phyloP scores from a whole-genome alignment of 164 flowering plant species.

The Vitis labrusca region DNA sequence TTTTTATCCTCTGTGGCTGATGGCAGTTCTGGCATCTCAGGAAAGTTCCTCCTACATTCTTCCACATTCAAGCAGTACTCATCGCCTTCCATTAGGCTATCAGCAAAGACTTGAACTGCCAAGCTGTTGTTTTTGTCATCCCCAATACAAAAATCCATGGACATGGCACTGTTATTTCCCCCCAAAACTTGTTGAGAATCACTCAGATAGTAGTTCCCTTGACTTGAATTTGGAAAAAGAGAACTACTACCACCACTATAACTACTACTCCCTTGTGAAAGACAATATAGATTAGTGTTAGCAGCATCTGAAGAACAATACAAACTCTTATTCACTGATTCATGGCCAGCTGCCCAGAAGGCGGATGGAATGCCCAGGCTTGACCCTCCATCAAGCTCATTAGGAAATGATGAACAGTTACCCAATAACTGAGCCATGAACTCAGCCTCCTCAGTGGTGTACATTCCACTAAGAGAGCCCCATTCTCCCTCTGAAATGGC shows the following conservation, averaged over 20 bases:
- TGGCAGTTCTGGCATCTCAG: slow-evolving; percentile 14
- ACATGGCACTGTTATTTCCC: slow-evolving; percentile 17
- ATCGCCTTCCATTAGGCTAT: slow-evolving; percentile 25
- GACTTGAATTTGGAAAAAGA: slow-evolving; percentile 20
- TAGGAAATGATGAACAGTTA: slow-evolving; percentile 22
- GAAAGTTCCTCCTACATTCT: slow-evolving; percentile 18
- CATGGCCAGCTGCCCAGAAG: slow-evolving; percentile 23
- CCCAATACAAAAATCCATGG: slow-evolving; percentile 37
- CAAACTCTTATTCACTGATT: slow-evolving; percentile 22
- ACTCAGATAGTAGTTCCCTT: slow-evolving; percentile 25
- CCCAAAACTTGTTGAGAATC: slow-evolving; percentile 19
- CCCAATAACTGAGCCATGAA: slow-evolving; percentile 68
- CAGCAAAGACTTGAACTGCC: slow-evolving; percentile 8
- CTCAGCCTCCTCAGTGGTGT: slow-evolving; percentile 55
- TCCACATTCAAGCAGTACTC: slow-evolving; percentile 26
- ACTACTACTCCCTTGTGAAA: slow-evolving; percentile 30
- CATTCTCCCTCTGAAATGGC: slow-evolving; percentile 39
- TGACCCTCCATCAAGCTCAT: slow-evolving; percentile 21
- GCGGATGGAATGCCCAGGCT: slow-evolving; percentile 17
- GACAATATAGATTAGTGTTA: slow-evolving; percentile 19
- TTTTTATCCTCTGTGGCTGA: slow-evolving; percentile 11
- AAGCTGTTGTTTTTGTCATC: slow-evolving; percentile 22
- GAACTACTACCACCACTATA: slow-evolving; percentile 19
- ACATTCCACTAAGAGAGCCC: slow-evolving; percentile 40
- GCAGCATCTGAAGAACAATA: slow-evolving; percentile 24